Evolutionary conservation across 345 rosid genomes (phyloP), one percentile per base, ranked within the genome.

Genomic region (Gossypium thurberi): DNA sequence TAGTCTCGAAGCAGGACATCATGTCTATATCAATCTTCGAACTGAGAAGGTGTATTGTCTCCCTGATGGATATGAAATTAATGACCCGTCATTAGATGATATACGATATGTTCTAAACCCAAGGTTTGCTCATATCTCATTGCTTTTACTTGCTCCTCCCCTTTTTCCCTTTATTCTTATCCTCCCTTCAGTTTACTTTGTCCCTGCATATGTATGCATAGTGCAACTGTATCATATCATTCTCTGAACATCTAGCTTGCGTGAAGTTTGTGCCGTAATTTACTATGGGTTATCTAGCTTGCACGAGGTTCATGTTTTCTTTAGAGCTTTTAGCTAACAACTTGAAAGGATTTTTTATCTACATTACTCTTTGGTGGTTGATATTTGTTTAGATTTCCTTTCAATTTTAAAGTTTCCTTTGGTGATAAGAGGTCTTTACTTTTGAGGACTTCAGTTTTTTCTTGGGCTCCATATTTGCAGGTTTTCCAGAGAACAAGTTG

Each of bases 1-100:
- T 71, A 96, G 99, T 81, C 88, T 93, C 78, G 98, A 96, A 79
- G 96, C 98, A 8, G 98, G 93, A 23, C 99, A 96, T 79, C 99
- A 93, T 52, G 96, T 96, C 71, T 96, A 87, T 63, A 90, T 96
- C 83, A 96, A 96, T 82, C 90, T 96, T 75, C 79, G 83, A 57
- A 93, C 93, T 0, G 98, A 96, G 85, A 93, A 86, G 80, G 98
- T 93, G 67, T 93, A 90, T 72, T 96, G 99, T 76, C 96, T 96
- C 78, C 98, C 99, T 20, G 98, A 96, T 81, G 87, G 98, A 53
- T 96, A 96, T 79, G 98, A 96, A 85, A 90, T 96, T 69, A 91
- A 84, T 78, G 98, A 96, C 59, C 93, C 99, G 3, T 96, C 97
- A 47, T 76, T 96, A 68, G 99, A 96, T 82, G 99, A 91, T 75